Evolutionary conservation across 1,139 yeast species (phyloP).

Genomic region (Candida sanyaensis): DNA sequence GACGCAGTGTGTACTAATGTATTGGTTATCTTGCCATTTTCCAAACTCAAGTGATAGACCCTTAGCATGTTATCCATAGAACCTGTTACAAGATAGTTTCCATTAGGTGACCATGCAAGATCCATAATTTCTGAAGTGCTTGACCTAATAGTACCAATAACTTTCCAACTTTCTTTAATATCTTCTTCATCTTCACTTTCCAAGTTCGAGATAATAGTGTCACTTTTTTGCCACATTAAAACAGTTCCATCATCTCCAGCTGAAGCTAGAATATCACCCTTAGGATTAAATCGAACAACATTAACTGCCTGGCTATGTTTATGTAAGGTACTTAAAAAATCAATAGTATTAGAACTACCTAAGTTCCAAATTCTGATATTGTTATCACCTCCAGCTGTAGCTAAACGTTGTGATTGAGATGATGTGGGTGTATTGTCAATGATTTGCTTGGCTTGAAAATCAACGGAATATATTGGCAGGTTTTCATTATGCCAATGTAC

Average conservation of each 20-base stretch:
- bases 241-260: conserved; percentile 96
- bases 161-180: conserved; percentile 69
- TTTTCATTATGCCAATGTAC: conserved; percentile 83
- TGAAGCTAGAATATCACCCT: conserved; percentile 70
- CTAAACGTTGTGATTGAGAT: conserved; percentile 44
- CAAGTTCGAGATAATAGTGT: conserved; percentile 54
- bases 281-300: conserved; percentile 76
- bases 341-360: conserved; percentile 26
- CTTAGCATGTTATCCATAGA: conserved; percentile 87
- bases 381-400: conserved; percentile 95
- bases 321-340: conserved; percentile 72
- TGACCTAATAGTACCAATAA: conserved; percentile 45
- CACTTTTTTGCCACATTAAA: conserved; percentile 72
- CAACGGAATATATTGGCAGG: conserved; percentile 81
- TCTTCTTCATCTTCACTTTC: conserved; percentile 52
- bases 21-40: conserved; percentile 46
- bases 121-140: conserved; percentile 83
- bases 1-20: conserved; percentile 60
- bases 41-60: conserved; percentile 39
- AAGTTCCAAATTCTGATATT: conserved; percentile 70
- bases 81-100: conserved; percentile 75
- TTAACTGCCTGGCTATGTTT: conserved; percentile 96
- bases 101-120: conserved; percentile 88
- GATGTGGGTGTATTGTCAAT: neutral
- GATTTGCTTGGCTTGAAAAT: conserved; percentile 61